A percentile compares a stretch with the other conserved stretches of the same genome.
Evolutionary conservation across 2,329 filamentous ascomycete genomes (phyloP).

Genomic region (Sclerotiophoma versabilis): DNA sequence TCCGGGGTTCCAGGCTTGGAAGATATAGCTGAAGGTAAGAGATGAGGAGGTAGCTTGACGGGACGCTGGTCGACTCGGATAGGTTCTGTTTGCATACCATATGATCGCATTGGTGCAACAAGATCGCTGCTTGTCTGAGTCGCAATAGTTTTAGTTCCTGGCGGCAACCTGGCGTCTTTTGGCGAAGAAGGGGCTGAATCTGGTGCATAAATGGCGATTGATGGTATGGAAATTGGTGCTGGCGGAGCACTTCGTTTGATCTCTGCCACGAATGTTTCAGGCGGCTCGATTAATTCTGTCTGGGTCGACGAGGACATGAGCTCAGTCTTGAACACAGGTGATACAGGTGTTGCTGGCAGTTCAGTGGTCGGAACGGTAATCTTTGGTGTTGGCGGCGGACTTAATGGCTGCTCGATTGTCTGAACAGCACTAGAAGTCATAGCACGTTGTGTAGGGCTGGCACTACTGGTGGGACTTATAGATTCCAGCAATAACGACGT

Average conservation of each 20-base stretch:
- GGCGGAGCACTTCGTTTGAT: constrained; percentile 41
- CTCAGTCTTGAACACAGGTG: constrained; percentile 44
- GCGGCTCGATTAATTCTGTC: constrained; percentile 53
- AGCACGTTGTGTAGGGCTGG: constrained; percentile 24
- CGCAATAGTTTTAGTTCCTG: constrained; percentile 79
- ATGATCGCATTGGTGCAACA: constrained; percentile 58
- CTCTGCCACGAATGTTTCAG: constrained; percentile 38
- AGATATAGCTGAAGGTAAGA: constrained; percentile 79
- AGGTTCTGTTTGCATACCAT: constrained; percentile 84
- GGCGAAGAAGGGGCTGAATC: constrained; percentile 80
- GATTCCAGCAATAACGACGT: constrained; percentile 53
- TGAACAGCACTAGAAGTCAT: constrained; percentile 74
- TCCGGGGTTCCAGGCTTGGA: constrained; percentile 57
- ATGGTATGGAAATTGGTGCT: constrained; percentile 68
- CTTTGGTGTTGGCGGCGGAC: constrained; percentile 70
- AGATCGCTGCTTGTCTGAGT: constrained; percentile 74
- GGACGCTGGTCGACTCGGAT: constrained; percentile 83
- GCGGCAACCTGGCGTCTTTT: constrained; percentile 76
- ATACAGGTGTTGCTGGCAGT: constrained; percentile 51
- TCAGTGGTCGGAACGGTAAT: constrained; percentile 37
- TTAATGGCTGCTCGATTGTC: constrained; percentile 67
- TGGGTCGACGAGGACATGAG: constrained; percentile 69
- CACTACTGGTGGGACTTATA: constrained; percentile 20
- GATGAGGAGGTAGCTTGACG: constrained; percentile 75
- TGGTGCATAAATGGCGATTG: constrained; percentile 91